Conservation (phyloP, 768 basidiomycete genomes). For the Tricholoma sp. region DNA sequence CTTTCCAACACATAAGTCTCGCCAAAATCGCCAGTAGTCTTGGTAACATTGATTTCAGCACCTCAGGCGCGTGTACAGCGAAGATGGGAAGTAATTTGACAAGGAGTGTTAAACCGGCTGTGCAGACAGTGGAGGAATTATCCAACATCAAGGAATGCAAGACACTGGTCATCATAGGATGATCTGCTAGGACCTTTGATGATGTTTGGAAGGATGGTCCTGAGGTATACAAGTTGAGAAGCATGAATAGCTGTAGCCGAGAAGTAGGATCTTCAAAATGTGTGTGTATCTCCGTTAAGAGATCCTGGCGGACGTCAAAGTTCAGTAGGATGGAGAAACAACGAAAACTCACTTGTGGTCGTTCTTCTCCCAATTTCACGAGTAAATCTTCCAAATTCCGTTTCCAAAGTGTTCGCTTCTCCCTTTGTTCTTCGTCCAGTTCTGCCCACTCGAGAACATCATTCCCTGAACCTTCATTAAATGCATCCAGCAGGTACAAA, state of each 20-base stretch:
- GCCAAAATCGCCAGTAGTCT: conserved; percentile 63
- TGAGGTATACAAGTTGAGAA: conserved; percentile 61
- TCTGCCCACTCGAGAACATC: conserved; percentile 75
- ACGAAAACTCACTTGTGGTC: conserved; percentile 47
- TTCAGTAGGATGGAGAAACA: conserved; percentile 2
- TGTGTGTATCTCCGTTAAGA: conserved; percentile 60
- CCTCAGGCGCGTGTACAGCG: conserved; percentile 54
- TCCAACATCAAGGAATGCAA: conserved; percentile 67
- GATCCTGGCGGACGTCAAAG: conserved; percentile 42
- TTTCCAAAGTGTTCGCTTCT: conserved; percentile 65
- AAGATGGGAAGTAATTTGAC: conserved; percentile 72
- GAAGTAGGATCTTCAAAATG: conserved; percentile 57
- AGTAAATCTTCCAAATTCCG: conserved; percentile 73
- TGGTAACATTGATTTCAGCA: conserved; percentile 58
- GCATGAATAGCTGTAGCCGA: conserved; percentile 63
- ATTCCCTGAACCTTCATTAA: conserved; percentile 66
- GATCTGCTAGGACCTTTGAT: conserved; percentile 47
- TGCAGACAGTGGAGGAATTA: conserved; percentile 66
- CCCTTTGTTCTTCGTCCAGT: conserved; percentile 56
- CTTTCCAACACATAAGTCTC: conserved; percentile 72
- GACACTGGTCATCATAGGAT: conserved; percentile 62
- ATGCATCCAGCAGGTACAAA: conserved; percentile 71
- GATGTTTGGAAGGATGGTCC: conserved; percentile 45
- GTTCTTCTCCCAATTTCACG: conserved; percentile 54
- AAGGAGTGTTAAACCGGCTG: conserved; percentile 56